Conservation (phyloP, 148 eudicot genomes). For the Polygonum maritimum region DNA sequence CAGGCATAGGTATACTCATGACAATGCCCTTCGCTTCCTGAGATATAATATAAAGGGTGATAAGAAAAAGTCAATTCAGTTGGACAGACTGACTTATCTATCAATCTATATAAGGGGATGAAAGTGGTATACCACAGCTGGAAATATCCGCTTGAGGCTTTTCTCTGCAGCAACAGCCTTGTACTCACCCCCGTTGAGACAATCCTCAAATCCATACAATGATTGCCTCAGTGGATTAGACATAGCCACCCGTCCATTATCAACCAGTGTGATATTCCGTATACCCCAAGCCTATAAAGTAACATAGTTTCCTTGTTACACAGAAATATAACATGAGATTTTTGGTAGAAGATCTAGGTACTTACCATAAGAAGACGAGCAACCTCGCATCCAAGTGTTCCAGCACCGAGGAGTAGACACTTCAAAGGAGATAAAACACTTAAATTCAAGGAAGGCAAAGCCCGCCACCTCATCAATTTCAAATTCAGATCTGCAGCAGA, state of each 20-base stretch:
- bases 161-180: constrained; percentile 72
- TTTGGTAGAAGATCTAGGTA: background rate
- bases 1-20: constrained; percentile 96
- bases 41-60: background rate
- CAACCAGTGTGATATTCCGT: constrained; percentile 73
- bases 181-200: constrained; percentile 75
- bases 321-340: constrained; percentile 6
- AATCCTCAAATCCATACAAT: constrained; percentile 72
- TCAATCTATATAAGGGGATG: background rate
- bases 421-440: constrained; percentile 46
- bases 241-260: constrained; percentile 89
- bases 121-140: constrained; percentile 56
- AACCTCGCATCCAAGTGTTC: constrained; percentile 97
- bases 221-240: constrained; percentile 96
- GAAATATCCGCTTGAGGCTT: constrained; percentile 64
- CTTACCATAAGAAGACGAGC: constrained; percentile 94
- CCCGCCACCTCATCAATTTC: constrained; percentile 94
- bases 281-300: constrained; percentile 89
- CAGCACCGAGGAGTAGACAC: constrained; percentile 94
- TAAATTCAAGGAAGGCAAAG: constrained; percentile 74
- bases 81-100: background rate
- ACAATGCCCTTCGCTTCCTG: constrained; percentile 91
- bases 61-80: background rate
- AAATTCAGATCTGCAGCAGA: constrained; percentile 92
- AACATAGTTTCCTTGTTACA: background rate